Evolutionary conservation across 1,139 yeast species (phyloP).

Genomic region (Saccharomyces hybrid): DNA sequence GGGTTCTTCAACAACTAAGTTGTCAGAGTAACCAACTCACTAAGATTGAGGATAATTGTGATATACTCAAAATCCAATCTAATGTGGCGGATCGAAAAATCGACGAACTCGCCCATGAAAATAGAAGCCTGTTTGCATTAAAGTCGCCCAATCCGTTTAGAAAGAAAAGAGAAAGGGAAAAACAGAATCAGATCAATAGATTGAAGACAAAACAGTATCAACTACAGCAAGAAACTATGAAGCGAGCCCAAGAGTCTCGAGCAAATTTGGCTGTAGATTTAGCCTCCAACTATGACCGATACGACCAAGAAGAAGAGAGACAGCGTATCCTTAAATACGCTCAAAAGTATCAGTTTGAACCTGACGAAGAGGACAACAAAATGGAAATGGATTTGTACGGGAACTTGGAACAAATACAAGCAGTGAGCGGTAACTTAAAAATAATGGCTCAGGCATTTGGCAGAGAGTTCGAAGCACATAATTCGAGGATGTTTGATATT

Average conservation of each 20-base stretch:
- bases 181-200: not conserved
- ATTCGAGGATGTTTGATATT: not conserved
- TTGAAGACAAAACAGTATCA: not conserved
- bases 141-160: not conserved
- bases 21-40: not conserved
- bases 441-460: conserved; percentile 1
- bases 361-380: not conserved
- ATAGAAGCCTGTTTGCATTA: not conserved
- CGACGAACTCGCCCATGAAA: not conserved
- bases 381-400: not conserved
- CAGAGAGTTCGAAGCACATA: not conserved
- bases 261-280: not conserved
- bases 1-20: not conserved
- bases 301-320: not conserved
- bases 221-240: not conserved
- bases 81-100: not conserved
- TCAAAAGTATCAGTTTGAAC: not conserved
- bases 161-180: not conserved
- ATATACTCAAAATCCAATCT: not conserved
- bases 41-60: not conserved
- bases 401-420: not conserved
- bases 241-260: not conserved
- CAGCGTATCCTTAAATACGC: not conserved
- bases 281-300: not conserved
- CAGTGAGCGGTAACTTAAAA: not conserved